Base-by-base conservation (phyloP, 768 basidiomycete genomes). In the Lentinula raphanica region DNA sequence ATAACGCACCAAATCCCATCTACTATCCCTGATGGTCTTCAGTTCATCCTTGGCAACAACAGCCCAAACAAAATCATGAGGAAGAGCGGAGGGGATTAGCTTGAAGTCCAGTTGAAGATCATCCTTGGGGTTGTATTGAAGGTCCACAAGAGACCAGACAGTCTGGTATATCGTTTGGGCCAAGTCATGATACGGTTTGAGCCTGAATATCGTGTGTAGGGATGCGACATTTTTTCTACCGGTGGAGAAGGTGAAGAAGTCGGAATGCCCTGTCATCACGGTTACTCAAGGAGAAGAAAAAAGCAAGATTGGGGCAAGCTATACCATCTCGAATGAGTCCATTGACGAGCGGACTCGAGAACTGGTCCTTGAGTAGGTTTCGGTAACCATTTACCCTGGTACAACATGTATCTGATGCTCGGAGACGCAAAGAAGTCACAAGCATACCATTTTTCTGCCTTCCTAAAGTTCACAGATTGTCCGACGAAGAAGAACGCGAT, bases 1-100 rank as follows among this genome's bases (percentile, higher is more conserved):
- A 44, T 49, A n/a, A 78, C 87, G 66, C 58, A 96, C 94, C 69
- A 95, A 71, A 69, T 96, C 94, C 91, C 92, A 97, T 61, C 94
- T 81, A 58, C 78, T 71, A 56, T 85, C 77, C 70, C 84, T 87
- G 65, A 92, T 81, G 35, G 76, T 74, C 58, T 79, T 72, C 60
- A 95, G 76, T 63, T 92, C 88, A 58, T 87, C 83, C 75, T 95
- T 97, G 32, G 82, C 79, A 27, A 94, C 86, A 55, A 94, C 69
- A 9, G 85, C 92, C 86, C 88, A 97, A 3, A 96, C 90, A 67
- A 85, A 93, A 65, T 83, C 88, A 59, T 75, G 68, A 49, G 83
- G 68, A 50, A 86, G 68, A 35, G 73, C 70, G 55, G 72, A 75
- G 60, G 79, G 64, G 35, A 76, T 72, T 56, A 96, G 81, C 63